Conservation (phyloP, 768 basidiomycete species). For the Psilocybe tampanensis region DNA sequence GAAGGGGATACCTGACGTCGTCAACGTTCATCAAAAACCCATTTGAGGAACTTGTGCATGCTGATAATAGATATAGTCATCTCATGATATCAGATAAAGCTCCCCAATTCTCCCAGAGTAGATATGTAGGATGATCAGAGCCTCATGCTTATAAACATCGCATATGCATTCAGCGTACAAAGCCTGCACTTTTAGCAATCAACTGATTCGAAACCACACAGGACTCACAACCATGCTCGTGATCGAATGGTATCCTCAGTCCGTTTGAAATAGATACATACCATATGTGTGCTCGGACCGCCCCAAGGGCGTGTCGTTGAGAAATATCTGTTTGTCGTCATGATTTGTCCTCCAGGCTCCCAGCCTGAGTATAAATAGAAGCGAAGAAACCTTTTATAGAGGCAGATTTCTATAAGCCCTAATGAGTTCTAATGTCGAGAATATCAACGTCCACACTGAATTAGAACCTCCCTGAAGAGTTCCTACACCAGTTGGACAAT, state of each 20-base stretch:
- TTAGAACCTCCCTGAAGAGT: no score
- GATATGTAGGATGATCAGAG: neutral
- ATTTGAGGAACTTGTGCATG: slow-evolving; percentile 8
- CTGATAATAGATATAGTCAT: neutral
- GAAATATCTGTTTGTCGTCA: no score
- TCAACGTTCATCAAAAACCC: slow-evolving; percentile 1
- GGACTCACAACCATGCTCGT: no score
- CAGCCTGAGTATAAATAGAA: neutral
- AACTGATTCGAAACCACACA: no score
- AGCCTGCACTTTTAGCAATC: no score
- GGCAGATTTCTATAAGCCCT: neutral
- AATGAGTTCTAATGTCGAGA: neutral
- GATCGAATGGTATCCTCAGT: no score
- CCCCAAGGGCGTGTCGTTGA: no score
- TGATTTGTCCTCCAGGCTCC: no score
- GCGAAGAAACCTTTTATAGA: neutral
- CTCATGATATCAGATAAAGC: neutral
- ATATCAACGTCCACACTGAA: neutral
- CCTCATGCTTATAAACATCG: no score
- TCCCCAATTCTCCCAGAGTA: neutral
- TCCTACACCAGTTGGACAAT: neutral
- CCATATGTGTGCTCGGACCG: no score
- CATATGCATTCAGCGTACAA: no score
- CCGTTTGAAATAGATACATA: no score
- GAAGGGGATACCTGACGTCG: slow-evolving; percentile 11